Conservation (phyloP, 2,329 filamentous ascomycete genomes). For the Fusarium secorum region DNA sequence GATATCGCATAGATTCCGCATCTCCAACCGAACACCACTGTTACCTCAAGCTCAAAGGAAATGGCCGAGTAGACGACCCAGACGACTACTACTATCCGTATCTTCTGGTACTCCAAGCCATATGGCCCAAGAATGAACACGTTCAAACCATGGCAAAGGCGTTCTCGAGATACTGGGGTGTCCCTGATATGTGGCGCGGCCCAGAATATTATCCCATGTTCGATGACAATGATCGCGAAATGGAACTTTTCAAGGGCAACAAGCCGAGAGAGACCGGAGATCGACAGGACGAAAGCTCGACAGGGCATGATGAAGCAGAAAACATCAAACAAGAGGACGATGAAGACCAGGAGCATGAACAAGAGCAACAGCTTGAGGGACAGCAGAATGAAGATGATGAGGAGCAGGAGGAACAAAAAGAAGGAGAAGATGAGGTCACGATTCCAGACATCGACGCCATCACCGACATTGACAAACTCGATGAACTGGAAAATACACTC, state of each 20-base stretch:
- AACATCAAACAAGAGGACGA: too few relatives aligned
- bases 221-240: background rate
- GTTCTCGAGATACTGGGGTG: background rate
- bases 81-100: background rate
- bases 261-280: background rate
- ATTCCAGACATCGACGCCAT: too few relatives aligned
- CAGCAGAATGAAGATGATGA: background rate
- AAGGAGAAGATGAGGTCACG: too few relatives aligned
- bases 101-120: background rate
- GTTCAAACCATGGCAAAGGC: background rate
- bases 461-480: background rate
- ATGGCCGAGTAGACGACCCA: fast-evolving
- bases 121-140: fast-evolving
- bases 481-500: background rate
- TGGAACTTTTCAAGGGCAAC: background rate
- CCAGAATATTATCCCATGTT: background rate
- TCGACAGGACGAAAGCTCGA: background rate
- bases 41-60: too few relatives aligned
- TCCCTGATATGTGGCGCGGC: background rate
- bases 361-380: too few relatives aligned
- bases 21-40: too few relatives aligned
- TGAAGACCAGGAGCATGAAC: fast-evolving
- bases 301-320: background rate
- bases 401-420: background rate
- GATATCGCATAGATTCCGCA: too few relatives aligned